Conservation (phyloP, 2,329 filamentous ascomycete genomes). For the Fusarium musae region DNA sequence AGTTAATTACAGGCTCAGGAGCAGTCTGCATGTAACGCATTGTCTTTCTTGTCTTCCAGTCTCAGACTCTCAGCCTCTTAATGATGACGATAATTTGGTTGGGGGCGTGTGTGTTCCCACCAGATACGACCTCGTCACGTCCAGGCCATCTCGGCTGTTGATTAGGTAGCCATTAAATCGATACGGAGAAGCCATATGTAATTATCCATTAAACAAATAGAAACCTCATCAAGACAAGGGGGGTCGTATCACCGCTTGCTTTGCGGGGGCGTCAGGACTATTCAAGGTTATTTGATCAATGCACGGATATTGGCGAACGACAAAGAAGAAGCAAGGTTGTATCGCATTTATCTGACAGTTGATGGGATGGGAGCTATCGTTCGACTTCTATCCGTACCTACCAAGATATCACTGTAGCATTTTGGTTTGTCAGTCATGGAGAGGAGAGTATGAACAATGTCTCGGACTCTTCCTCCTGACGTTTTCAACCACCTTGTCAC, state of each 20-base stretch:
- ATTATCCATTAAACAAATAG: background rate
- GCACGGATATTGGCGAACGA: slow-evolving; percentile 22
- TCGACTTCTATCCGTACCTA: background rate
- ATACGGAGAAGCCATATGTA: slow-evolving; percentile 4
- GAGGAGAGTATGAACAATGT: slow-evolving; percentile 5
- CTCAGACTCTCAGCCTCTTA: slow-evolving; percentile 8
- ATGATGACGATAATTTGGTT: slow-evolving; percentile 1
- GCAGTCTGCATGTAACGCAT: slow-evolving; percentile 7
- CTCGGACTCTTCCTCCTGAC: slow-evolving; percentile 26
- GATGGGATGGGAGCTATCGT: background rate
- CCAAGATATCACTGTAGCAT: background rate
- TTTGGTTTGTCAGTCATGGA: background rate
- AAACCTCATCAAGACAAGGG: background rate
- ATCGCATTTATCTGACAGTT: background rate
- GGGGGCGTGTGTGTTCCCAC: slow-evolving; percentile 7
- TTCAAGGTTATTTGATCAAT: slow-evolving; percentile 29
- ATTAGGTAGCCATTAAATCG: slow-evolving; percentile 4
- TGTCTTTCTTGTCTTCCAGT: background rate
- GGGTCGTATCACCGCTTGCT: slow-evolving; percentile 7
- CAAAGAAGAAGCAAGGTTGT: background rate
- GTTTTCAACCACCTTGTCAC: slow-evolving; percentile 12
- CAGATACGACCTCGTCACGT: slow-evolving; percentile 14
- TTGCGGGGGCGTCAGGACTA: slow-evolving; percentile 18
- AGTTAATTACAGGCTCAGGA: slow-evolving; percentile 18
- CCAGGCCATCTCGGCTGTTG: slow-evolving; percentile 24